phyloP scores from a whole-genome alignment of 202 grass and related monocot genomes.

The Carex arenaria region DNA sequence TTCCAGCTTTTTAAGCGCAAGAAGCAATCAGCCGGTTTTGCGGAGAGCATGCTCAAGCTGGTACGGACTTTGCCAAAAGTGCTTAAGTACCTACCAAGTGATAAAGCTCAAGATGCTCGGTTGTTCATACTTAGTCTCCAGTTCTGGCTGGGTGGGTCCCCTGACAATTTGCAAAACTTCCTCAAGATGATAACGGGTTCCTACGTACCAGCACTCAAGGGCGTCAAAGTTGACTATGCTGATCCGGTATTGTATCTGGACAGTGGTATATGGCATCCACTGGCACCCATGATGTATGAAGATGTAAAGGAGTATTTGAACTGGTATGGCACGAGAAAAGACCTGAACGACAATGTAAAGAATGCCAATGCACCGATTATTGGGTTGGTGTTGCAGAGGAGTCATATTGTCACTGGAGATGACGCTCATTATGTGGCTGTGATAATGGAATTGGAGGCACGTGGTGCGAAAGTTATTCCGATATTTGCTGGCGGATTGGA shows the following conservation, averaged over 20 bases:
- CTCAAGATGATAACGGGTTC: conserved; percentile 90
- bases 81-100: conserved; percentile 93
- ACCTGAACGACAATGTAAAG: conserved; percentile 47
- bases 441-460: conserved; percentile 98
- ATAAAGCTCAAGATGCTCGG: conserved; percentile 98
- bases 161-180: conserved; percentile 92
- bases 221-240: conserved; percentile 52
- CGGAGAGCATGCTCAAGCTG: conserved; percentile 97
- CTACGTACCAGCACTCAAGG: conserved; percentile 62
- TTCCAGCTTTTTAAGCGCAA: conserved; percentile 99
- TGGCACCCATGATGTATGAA: conserved; percentile 86
- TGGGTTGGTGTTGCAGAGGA: conserved; percentile 82
- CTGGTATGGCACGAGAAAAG: conserved; percentile 81
- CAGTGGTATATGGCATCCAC: conserved; percentile 90
- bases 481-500: conserved; percentile 91
- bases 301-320: conserved; percentile 99
- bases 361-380: conserved; percentile 54
- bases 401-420: conserved; percentile 96
- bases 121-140: conserved; percentile 96
- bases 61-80: conserved; percentile 95
- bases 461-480: conserved; percentile 79
- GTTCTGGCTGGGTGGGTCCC: conserved; percentile 97
- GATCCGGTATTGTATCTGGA: conserved; percentile 93
- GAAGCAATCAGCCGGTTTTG: conserved; percentile 70
- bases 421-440: conserved; percentile 94